Evolutionary conservation across 495 filamentous ascomycete species (phyloP).

Genomic region (Penicillium waksmanii): DNA sequence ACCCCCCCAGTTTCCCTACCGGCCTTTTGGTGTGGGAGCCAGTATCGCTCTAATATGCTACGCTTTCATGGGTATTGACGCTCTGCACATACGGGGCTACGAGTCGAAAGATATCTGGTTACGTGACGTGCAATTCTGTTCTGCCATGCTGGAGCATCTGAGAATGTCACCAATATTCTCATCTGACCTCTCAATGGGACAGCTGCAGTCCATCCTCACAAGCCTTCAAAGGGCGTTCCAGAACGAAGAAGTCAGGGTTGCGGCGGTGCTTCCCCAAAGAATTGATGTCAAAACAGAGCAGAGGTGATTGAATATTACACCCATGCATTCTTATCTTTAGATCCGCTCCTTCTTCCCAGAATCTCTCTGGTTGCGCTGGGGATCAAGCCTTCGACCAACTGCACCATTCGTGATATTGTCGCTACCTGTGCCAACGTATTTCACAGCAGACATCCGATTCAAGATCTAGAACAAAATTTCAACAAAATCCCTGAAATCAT

Average conservation of each 20-base stretch:
- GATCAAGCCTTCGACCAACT: not conserved
- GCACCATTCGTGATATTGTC: not conserved
- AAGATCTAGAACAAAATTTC: not conserved
- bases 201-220: not conserved
- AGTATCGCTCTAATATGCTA: conserved; percentile 1
- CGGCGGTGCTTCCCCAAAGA: not conserved
- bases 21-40: conserved; percentile 1
- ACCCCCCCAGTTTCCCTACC: not conserved
- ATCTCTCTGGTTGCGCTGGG: not conserved
- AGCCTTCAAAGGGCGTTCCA: not conserved
- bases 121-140: not conserved
- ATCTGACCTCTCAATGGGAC: not conserved
- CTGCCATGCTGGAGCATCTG: not conserved
- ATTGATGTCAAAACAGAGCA: not conserved
- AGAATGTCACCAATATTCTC: not conserved
- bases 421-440: not conserved
- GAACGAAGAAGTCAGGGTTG: not conserved
- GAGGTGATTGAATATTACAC: not conserved
- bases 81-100: too few species aligned
- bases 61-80: conserved; percentile 1
- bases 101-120: not conserved
- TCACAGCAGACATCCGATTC: not conserved
- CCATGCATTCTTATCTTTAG: not conserved
- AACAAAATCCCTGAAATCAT: too few species aligned
- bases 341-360: not conserved